Evolutionary conservation across 139 green algal species (phyloP).

Genomic region (Micractinium conductrix): DNA sequence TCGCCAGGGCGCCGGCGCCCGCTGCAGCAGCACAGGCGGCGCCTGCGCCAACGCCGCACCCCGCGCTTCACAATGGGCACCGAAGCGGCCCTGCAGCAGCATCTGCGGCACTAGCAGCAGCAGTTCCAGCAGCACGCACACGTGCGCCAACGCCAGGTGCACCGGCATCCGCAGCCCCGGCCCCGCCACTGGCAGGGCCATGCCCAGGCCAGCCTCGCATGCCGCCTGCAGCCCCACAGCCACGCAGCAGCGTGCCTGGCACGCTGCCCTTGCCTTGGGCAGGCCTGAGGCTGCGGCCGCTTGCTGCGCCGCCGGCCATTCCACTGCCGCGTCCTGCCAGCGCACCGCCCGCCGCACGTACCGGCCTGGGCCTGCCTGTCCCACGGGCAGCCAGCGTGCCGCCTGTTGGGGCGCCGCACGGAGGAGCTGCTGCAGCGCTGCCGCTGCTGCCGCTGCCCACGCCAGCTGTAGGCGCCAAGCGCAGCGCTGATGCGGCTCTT

Average conservation of each 20-base stretch:
- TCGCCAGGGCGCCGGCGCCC: neutral
- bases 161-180: neutral
- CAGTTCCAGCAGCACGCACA: neutral
- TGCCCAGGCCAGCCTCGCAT: neutral
- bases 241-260: neutral
- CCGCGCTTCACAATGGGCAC: too few species aligned
- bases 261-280: neutral
- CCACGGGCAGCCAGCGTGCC: neutral
- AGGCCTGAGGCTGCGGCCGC: neutral
- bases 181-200: neutral
- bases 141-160: neutral
- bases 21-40: neutral
- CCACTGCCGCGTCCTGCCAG: slow-evolving; percentile 3
- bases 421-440: neutral
- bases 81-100: too few species aligned
- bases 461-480: neutral
- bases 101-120: neutral
- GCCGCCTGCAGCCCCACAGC: neutral
- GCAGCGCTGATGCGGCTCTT: slow-evolving; percentile 2
- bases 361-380: neutral
- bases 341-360: neutral
- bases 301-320: too few species aligned
- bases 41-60: too few species aligned
- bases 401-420: neutral
- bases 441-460: neutral